These are phyloP conservation scores for Colletotrichum graminicola DNA, from an alignment of 2,329 filamentous ascomycete species.

Conservation along the genomic window DNA sequence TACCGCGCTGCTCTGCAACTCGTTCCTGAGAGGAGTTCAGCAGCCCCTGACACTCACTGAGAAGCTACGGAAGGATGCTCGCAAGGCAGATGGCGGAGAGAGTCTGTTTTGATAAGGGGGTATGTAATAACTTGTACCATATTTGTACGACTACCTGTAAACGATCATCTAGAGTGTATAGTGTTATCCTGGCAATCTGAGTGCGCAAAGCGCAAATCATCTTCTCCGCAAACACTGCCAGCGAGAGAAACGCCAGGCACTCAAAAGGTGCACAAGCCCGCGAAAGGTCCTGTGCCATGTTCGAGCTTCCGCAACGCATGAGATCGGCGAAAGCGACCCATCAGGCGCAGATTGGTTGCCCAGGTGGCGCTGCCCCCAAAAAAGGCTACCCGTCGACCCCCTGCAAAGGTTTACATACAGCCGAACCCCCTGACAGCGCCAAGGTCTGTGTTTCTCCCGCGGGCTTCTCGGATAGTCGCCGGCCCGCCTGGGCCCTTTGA, in stretches of 20 bases:
- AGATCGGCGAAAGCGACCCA: background rate
- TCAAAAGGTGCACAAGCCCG: background rate
- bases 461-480: conserved; percentile 8
- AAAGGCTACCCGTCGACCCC: conserved; percentile 24
- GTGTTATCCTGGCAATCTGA: background rate
- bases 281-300: background rate
- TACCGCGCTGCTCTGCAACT: conserved; percentile 78
- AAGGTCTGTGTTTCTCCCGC: conserved; percentile 21
- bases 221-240: background rate
- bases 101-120: conserved; percentile 26
- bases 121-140: conserved; percentile 22
- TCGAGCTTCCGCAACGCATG: conserved; percentile 17
- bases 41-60: conserved; percentile 48
- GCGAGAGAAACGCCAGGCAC: background rate
- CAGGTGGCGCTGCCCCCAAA: conserved; percentile 4
- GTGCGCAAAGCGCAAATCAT: background rate
- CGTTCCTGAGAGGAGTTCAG: conserved; percentile 67
- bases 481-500: conserved; percentile 20
- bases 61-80: conserved; percentile 52
- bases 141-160: conserved; percentile 32
- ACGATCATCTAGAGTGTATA: background rate
- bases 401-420: conserved; percentile 17
- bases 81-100: conserved; percentile 44
- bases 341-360: conserved; percentile 5
- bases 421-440: conserved; percentile 26